Percentiles rank a stretch among this genome's conserved stretches.
phyloP scores from a whole-genome alignment of 352 stramenopile genomes.

The Phytophthora pluvialis region DNA sequence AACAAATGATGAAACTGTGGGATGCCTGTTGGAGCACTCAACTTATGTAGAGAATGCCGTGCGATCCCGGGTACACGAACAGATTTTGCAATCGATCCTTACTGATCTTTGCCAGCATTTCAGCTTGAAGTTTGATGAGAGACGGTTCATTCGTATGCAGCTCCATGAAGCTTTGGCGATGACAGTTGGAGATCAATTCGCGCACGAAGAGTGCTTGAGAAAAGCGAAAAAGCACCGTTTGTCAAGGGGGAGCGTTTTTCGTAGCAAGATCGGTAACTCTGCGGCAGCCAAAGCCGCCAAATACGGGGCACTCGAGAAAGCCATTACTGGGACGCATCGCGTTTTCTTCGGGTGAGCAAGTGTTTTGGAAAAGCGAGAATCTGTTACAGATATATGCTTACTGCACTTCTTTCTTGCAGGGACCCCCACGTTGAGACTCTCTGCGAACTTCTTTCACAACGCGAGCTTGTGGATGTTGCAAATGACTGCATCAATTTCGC shows the following conservation, averaged over 20 bases:
- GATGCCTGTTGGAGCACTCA: slow-evolving; percentile 29
- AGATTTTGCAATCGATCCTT: slow-evolving; percentile 53
- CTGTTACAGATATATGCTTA: background rate
- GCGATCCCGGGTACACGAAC: slow-evolving; percentile 49
- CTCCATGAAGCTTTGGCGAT: slow-evolving; percentile 34
- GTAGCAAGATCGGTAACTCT: slow-evolving; percentile 18
- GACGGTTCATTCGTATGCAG: slow-evolving; percentile 49
- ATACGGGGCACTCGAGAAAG: slow-evolving; percentile 27
- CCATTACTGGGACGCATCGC: slow-evolving; percentile 22
- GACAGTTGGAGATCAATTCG: slow-evolving; percentile 28
- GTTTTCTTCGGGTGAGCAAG: slow-evolving; percentile 32
- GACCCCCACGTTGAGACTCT: slow-evolving; percentile 35
- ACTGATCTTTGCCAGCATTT: slow-evolving; percentile 73
- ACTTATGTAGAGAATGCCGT: slow-evolving; percentile 14
- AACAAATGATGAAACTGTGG: slow-evolving; percentile 32
- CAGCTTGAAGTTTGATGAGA: slow-evolving; percentile 45
- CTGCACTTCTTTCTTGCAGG: slow-evolving; percentile 5
- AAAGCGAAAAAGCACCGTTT: slow-evolving; percentile 26
- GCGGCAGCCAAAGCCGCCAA: slow-evolving; percentile 11
- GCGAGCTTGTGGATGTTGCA: slow-evolving; percentile 41
- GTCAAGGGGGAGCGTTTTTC: slow-evolving; percentile 19
- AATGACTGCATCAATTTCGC: slow-evolving; percentile 43
- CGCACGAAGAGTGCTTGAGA: slow-evolving; percentile 35
- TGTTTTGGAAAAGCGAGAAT: background rate
- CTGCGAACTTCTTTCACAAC: slow-evolving; percentile 35